Evolutionary conservation across 2,329 filamentous ascomycete genomes (phyloP).

Genomic region (Talaromyces islandicus): DNA sequence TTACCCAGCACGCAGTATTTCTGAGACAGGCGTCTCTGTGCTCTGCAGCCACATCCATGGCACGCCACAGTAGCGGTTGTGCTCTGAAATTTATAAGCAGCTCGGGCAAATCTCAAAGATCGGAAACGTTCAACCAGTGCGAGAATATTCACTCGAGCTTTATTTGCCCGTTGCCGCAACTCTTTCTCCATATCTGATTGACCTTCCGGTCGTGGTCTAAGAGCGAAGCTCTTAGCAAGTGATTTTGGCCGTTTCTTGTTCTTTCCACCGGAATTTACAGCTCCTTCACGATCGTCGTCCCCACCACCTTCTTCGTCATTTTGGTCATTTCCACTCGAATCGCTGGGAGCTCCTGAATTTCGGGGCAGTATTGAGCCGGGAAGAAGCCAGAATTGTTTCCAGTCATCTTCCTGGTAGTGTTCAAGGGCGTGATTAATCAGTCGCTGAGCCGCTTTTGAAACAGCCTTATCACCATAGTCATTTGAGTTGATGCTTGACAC

Average conservation of each 20-base stretch:
- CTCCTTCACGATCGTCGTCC: background rate
- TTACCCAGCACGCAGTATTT: conserved; percentile 37
- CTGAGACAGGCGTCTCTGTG: conserved; percentile 17
- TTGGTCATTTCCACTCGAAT: background rate
- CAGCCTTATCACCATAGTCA: conserved; percentile 23
- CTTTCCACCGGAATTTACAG: background rate
- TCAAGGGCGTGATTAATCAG: conserved; percentile 17
- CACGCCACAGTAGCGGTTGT: conserved; percentile 18
- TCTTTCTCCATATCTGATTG: conserved; percentile 13
- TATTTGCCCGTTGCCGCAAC: conserved; percentile 16
- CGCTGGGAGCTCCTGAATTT: background rate
- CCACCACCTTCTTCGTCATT: background rate
- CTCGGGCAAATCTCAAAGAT: conserved; percentile 19
- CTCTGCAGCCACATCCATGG: conserved; percentile 24
- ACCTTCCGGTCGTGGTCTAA: conserved; percentile 8
- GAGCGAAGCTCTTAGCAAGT: background rate
- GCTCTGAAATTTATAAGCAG: conserved; percentile 17
- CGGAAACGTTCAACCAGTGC: conserved; percentile 18
- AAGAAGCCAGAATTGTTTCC: conserved; percentile 22
- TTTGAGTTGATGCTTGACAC: conserved; percentile 19
- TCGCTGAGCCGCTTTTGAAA: conserved; percentile 17
- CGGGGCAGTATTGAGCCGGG: background rate
- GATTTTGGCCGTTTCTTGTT: background rate
- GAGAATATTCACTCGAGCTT: conserved; percentile 15
- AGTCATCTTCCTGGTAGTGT: conserved; percentile 20